Base-by-base conservation (phyloP, 306 rosid species). In the Crataegus laevigata region DNA sequence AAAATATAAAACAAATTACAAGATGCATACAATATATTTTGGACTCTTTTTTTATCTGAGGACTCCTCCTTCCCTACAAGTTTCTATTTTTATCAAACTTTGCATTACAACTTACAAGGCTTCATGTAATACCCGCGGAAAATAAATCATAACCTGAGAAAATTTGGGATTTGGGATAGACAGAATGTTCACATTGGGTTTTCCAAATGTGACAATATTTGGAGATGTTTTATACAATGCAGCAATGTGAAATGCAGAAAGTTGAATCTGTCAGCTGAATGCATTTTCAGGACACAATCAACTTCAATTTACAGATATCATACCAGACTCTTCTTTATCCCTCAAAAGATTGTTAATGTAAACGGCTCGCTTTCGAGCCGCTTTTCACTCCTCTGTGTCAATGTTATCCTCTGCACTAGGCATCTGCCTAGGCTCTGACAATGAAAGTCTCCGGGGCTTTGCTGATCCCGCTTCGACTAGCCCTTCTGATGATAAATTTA, bases 401-500 rank as follows among this genome's bases (percentile, higher is more conserved):
- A 85, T 88, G 79, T 90, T 93, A 57, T 91, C 96, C 70, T 86
- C 88, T 52, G 61, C 24, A 57, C 28, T 11, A 4, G 91, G 84
- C 71, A 87, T 80, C 78, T 89, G 97, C 82, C 96, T 86, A 54
- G 87, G 82, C 84, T 94, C 98, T 8, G 98, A 85, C 69, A 91
- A 69, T 21, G 97, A 88, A 79, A 93, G 89, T 85, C 96, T 84
- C 84, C 91, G 78, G 58, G 97, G 89, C 73, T 84, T 91, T 55
- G 81, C 64, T 34, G 96, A 81, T 78, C 93, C 91, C 30, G 89
- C 86, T 81, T 89, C 96, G 76, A 87, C 91, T 66, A 88, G 90
- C 79, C 90, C 98, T 82, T 88, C 94, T 28, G 97, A 75, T 66
- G 98, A 88, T 75, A 94, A 85, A 84, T 85, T 88, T 82, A 94